Percentiles rank a stretch among this genome's conserved stretches.
Conservation (phyloP, 2,329 filamentous ascomycete species). For the Penicillium rolfsii region DNA sequence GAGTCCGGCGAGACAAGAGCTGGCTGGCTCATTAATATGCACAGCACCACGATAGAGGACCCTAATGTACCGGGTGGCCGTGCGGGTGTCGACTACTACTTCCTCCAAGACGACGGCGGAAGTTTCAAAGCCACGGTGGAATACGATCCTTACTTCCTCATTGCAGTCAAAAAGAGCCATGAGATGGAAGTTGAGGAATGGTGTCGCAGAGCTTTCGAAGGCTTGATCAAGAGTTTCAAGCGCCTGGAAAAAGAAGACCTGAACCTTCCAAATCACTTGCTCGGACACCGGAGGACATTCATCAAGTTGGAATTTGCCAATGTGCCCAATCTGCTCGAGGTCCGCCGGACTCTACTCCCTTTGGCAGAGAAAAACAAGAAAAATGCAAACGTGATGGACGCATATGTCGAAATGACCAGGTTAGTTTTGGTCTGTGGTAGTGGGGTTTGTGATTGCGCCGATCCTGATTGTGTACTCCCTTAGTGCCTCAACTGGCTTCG, state of each 20-base stretch:
- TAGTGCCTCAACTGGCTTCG: conserved; percentile 79
- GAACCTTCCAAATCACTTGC: conserved; percentile 89
- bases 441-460: neutral
- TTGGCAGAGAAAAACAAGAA: conserved; percentile 97
- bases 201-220: conserved; percentile 77
- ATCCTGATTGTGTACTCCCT: conserved; percentile 31
- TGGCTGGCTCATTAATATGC: conserved; percentile 95
- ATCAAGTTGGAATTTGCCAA: conserved; percentile 86
- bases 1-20: conserved; percentile 83
- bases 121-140: conserved; percentile 96
- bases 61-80: conserved; percentile 80
- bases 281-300: conserved; percentile 88
- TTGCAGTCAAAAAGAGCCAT: conserved; percentile 83
- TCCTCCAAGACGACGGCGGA: conserved; percentile 83
- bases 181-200: conserved; percentile 97
- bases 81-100: conserved; percentile 94
- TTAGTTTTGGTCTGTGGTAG: conserved; percentile 39
- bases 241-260: conserved; percentile 90
- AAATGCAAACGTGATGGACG: conserved; percentile 95
- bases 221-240: conserved; percentile 76
- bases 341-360: conserved; percentile 80
- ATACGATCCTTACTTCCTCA: conserved; percentile 94
- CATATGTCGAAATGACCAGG: conserved; percentile 94
- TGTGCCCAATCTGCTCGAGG: conserved; percentile 81
- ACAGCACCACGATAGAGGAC: conserved; percentile 84